Conservation (phyloP, 495 filamentous ascomycete species). For the Staphylotrichum tortipilum region DNA sequence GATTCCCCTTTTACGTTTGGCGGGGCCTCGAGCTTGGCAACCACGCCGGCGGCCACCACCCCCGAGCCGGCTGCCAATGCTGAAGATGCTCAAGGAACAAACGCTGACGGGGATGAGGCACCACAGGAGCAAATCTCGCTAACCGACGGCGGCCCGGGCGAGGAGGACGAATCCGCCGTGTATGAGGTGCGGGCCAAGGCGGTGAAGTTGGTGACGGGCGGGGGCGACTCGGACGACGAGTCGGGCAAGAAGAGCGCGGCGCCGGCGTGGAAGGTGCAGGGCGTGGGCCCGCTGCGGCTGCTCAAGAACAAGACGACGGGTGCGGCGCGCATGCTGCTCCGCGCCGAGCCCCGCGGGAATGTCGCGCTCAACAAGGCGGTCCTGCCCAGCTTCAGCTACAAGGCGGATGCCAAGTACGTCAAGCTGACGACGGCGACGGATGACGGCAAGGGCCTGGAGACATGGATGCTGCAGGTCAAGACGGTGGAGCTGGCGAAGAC, state of each 20-base stretch:
- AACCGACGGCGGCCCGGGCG: slow-evolving; percentile 53
- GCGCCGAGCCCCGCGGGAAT: slow-evolving; percentile 60
- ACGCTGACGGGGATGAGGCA: slow-evolving; percentile 41
- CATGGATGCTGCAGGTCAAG: slow-evolving; percentile 59
- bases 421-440: slow-evolving; percentile 47
- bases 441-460: slow-evolving; percentile 43
- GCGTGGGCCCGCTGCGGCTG: slow-evolving; percentile 56
- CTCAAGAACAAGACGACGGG: slow-evolving; percentile 58
- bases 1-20: slow-evolving; percentile 41
- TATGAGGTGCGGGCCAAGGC: slow-evolving; percentile 57
- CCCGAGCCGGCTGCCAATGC: slow-evolving; percentile 48
- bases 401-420: slow-evolving; percentile 43
- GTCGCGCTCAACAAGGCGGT: slow-evolving; percentile 59
- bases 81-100: slow-evolving; percentile 41
- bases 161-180: slow-evolving; percentile 60
- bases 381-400: slow-evolving; percentile 51
- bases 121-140: slow-evolving; percentile 55
- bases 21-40: slow-evolving; percentile 44
- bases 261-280: slow-evolving; percentile 54
- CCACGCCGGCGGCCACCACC: slow-evolving; percentile 53
- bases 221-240: slow-evolving; percentile 31
- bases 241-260: slow-evolving; percentile 28
- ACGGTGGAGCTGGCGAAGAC: slow-evolving; percentile 36
- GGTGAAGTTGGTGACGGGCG: slow-evolving; percentile 38
- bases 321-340: slow-evolving; percentile 54